Evolutionary conservation across 306 rosid species (phyloP).

Genomic region (Clitoria ternatea): DNA sequence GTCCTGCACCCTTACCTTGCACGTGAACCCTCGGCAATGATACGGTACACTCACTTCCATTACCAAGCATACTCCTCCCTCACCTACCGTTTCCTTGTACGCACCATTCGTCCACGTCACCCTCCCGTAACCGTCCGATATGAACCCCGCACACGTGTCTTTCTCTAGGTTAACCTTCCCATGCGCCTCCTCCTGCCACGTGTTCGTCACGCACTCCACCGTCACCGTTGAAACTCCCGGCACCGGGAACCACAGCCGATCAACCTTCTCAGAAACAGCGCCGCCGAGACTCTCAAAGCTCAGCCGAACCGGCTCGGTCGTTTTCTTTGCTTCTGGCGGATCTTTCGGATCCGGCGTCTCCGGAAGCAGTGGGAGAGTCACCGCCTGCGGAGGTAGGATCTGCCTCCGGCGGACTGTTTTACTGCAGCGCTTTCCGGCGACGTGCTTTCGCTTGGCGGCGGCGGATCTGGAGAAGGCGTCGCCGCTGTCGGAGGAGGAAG

Average conservation of each 20-base stretch:
- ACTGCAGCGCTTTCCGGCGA: constrained; percentile 31
- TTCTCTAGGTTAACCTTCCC: constrained; percentile 41
- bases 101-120: constrained; percentile 72
- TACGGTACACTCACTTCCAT: constrained; percentile 33
- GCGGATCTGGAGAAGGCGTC: constrained; percentile 1
- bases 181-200: constrained; percentile 46
- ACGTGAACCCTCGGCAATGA: constrained; percentile 40
- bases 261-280: not conserved
- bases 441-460: constrained; percentile 36
- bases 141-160: constrained; percentile 81
- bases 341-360: constrained; percentile 49
- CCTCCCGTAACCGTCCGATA: constrained; percentile 60
- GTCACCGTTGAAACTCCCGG: constrained; percentile 54
- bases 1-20: constrained; percentile 62
- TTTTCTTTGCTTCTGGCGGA: not conserved
- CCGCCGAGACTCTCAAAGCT: constrained; percentile 27
- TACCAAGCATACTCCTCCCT: constrained; percentile 33
- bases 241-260: not conserved
- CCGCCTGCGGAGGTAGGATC: constrained; percentile 15
- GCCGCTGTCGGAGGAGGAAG: constrained; percentile 23
- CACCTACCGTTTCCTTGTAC: constrained; percentile 44
- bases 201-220: constrained; percentile 62
- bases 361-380: constrained; percentile 62
- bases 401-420: constrained; percentile 33
- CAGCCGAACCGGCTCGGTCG: constrained; percentile 25